phyloP scores from a whole-genome alignment of 2,329 filamentous ascomycete genomes.

The Cladophialophora chaetospira region DNA sequence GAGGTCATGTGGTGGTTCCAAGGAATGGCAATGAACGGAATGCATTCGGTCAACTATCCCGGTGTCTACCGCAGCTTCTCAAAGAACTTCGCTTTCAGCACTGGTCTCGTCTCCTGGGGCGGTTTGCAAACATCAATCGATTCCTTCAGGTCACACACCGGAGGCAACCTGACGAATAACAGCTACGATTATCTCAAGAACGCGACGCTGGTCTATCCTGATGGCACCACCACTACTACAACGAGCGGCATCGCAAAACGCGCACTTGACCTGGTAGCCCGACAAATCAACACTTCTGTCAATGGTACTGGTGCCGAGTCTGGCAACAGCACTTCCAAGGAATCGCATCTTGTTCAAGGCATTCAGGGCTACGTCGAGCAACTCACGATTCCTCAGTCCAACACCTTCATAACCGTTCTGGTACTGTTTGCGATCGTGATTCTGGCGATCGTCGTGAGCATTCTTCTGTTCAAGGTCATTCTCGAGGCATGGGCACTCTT shows the following conservation, averaged over 20 bases:
- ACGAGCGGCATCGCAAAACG: slow-evolving; percentile 56
- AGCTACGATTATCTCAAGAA: slow-evolving; percentile 75
- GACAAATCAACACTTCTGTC: slow-evolving; percentile 50
- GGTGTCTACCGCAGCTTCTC: slow-evolving; percentile 84
- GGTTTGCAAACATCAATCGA: slow-evolving; percentile 80
- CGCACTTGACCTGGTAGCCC: slow-evolving; percentile 56
- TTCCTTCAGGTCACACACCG: slow-evolving; percentile 74
- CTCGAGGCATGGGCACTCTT: slow-evolving; percentile 91
- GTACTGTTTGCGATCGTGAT: slow-evolving; percentile 86
- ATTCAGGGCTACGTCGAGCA: slow-evolving; percentile 83
- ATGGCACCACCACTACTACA: slow-evolving; percentile 56
- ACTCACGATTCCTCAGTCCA: slow-evolving; percentile 79
- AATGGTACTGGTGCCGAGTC: slow-evolving; percentile 38
- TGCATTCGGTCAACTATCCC: slow-evolving; percentile 89
- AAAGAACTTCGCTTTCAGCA: slow-evolving; percentile 92
- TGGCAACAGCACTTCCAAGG: slow-evolving; percentile 42
- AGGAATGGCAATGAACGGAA: slow-evolving; percentile 90
- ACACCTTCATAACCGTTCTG: slow-evolving; percentile 95
- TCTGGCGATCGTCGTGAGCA: slow-evolving; percentile 78
- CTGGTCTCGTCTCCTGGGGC: slow-evolving; percentile 80
- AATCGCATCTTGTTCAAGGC: slow-evolving; percentile 65
- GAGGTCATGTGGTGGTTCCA: slow-evolving; percentile 91
- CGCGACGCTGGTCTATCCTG: slow-evolving; percentile 70
- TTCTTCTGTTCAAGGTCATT: slow-evolving; percentile 86
- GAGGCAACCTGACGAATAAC: slow-evolving; percentile 81